A percentile compares a stretch with the other conserved stretches of the same genome.
Conservation (phyloP, 352 stramenopile genomes). For the Peronospora belbahrii region DNA sequence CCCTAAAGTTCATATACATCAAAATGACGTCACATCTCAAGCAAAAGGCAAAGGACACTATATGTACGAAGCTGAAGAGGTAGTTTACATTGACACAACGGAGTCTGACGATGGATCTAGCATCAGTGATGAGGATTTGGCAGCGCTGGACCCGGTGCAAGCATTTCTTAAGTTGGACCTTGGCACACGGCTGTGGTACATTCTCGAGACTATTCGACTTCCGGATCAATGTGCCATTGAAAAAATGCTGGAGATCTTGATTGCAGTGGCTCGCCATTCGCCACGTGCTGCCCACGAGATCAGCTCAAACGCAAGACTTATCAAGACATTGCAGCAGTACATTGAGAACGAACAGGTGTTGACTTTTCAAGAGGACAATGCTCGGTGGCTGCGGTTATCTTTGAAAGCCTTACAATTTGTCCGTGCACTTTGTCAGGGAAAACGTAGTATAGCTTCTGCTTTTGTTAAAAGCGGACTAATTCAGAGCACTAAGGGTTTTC, state of each 20-base stretch:
- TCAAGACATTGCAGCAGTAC: constrained; percentile 41
- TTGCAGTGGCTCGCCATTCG: constrained; percentile 41
- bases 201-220: constrained; percentile 43
- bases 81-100: constrained; percentile 47
- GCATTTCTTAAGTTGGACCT: constrained; percentile 55
- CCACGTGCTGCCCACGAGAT: constrained; percentile 37
- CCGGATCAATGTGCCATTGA: constrained; percentile 30
- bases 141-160: constrained; percentile 46
- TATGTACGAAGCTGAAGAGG: constrained; percentile 13
- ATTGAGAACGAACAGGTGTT: constrained; percentile 45
- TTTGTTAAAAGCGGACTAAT: constrained; percentile 40
- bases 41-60: neutral
- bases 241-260: constrained; percentile 56
- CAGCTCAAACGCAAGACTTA: constrained; percentile 33
- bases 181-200: constrained; percentile 36
- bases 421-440: constrained; percentile 38
- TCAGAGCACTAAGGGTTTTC: constrained; percentile 51
- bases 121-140: constrained; percentile 46
- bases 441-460: constrained; percentile 30
- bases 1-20: constrained; percentile 33
- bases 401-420: constrained; percentile 38
- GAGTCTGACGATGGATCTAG: constrained; percentile 29
- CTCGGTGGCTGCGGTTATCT: constrained; percentile 30
- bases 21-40: constrained; percentile 6
- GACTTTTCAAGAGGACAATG: constrained; percentile 22